Evolutionary conservation across 1,139 yeast species (phyloP), one percentile per base, ranked within the genome.

Genomic region (Pichia terricola): DNA sequence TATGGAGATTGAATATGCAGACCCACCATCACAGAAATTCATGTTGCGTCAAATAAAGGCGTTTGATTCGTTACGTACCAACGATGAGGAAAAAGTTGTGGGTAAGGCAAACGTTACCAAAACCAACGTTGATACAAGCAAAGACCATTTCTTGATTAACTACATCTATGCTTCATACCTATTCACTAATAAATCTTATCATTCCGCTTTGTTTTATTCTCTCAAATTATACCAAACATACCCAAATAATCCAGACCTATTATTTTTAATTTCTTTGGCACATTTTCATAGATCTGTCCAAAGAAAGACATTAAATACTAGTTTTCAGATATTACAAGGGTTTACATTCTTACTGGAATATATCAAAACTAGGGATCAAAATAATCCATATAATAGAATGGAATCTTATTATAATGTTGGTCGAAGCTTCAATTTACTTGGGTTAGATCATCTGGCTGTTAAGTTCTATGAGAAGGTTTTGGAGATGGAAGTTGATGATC

Each of bases 271-370:
- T 43, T 96, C 94, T 0, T 64, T 91, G 37, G 79, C 89, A 0
- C 91, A 89, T 62, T 68, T 88, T n/a, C 96, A 89, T 55, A 72
- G 98, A 36, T 83, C 97, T 0, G 81, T 89, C 80, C 97, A 91
- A 62, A 70, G 99, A 51, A 77, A 86, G 45, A 81, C 95, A 11
- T 71, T 81, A 9, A 87, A 87, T 60, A 73, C 97, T 47, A 96
- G 89, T 57, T 70, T 83, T 45, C 96, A 89, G 58, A 69, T 91
- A 31, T 67, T 91, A 3, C 96, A 91, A 59, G 97, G 96, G 0
- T 65, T 91, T 40, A 77, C 91, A 48, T 87, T 76, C 55, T 59
- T 94, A 46, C 63, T 77, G 56, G 94, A 86, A 54, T 91, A 91
- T 54, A 70, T 73, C 41, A 77, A 76, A 27, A 61, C 75, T 22